Evolutionary conservation across 2,329 filamentous ascomycete species (phyloP).

Genomic region (Plenodomus tracheiphilus): DNA sequence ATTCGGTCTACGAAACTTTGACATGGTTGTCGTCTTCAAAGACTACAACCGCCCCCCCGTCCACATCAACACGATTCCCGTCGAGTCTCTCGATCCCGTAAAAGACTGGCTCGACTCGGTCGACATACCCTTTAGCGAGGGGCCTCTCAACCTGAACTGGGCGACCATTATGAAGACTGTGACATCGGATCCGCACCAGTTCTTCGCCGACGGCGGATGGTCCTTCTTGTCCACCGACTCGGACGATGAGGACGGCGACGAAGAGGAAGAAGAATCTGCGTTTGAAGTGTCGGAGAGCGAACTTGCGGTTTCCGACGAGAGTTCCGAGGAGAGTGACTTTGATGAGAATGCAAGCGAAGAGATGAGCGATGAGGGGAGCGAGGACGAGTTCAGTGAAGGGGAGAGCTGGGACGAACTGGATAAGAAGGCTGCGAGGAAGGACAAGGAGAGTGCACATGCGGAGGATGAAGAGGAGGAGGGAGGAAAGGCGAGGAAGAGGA

Average conservation of each 20-base stretch:
- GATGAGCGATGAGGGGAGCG: constrained; percentile 66
- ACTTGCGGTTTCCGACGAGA: constrained; percentile 71
- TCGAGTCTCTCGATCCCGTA: constrained; percentile 90
- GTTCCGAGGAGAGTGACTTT: constrained; percentile 87
- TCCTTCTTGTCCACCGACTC: constrained; percentile 86
- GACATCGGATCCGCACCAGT: constrained; percentile 87
- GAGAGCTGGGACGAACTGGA: constrained; percentile 96
- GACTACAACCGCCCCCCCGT: constrained; percentile 89
- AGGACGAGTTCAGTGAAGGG: constrained; percentile 61
- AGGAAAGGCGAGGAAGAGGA: constrained; percentile 73
- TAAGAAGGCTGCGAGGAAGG: constrained; percentile 74
- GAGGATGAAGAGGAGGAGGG: constrained; percentile 55
- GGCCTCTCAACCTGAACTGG: constrained; percentile 97
- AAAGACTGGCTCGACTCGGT: constrained; percentile 98
- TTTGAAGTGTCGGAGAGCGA: constrained; percentile 92
- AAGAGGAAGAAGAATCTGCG: constrained; percentile 84
- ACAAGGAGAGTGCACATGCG: constrained; percentile 57
- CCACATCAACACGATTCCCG: constrained; percentile 97
- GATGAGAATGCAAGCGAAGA: constrained; percentile 86
- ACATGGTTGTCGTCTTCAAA: constrained; percentile 97
- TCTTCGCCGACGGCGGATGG: constrained; percentile 96
- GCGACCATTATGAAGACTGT: constrained; percentile 99
- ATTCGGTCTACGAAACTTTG: constrained; percentile 98
- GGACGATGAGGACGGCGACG: constrained; percentile 76
- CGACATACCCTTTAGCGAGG: constrained; percentile 92